Base-by-base conservation (phyloP, 257 asterid species). In the Handroanthus guayacan region DNA sequence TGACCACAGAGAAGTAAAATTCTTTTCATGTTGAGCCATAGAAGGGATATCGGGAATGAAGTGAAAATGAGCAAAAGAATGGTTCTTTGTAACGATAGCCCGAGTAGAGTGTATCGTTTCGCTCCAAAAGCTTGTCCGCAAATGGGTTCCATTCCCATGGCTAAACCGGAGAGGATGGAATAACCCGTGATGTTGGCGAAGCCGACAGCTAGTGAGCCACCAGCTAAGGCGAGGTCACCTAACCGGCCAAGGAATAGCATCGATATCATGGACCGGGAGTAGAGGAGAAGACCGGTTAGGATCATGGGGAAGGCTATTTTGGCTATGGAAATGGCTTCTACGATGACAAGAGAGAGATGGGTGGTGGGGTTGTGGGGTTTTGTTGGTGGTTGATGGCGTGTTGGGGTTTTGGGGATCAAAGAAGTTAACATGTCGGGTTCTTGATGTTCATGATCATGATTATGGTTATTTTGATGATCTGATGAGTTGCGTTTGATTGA, bases 131-230 rank as follows among this genome's bases (percentile, higher is more conserved):
- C 97, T 67, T 92, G 97, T 16, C 91, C 90, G 48, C 97, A 92
- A 9, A 92, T 92, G 31, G 97, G 95, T 41, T 92, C 97, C 97
- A 92, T 90, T 6, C 96, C 97, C 86, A 86, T 85, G 78, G 97
- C 95, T 5, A 92, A 70, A 47, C 97, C 97, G 54, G 31, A 25
- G 31, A 25, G 31, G 31, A 25, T 25, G 31, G 31, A 25, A 1
- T 25, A 25, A 25, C 31, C 97, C 36, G 96, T 86, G 63, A 91
- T 89, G 78, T 91, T 91, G 41, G 96, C 97, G 34, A 91, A 91
- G 1, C 90, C 96, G 3, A 87, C 64, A 9, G 97, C 97, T 1
- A 92, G 80, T 0, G 97, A 90, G 43, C 95, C 97, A 0, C 92
- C 97, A 41, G 97, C 97, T 3, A 92, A 66, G 9, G 95, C 84